Evolutionary conservation across 2,329 filamentous ascomycete species (phyloP).

Genomic region (Bipolaris gigantea): DNA sequence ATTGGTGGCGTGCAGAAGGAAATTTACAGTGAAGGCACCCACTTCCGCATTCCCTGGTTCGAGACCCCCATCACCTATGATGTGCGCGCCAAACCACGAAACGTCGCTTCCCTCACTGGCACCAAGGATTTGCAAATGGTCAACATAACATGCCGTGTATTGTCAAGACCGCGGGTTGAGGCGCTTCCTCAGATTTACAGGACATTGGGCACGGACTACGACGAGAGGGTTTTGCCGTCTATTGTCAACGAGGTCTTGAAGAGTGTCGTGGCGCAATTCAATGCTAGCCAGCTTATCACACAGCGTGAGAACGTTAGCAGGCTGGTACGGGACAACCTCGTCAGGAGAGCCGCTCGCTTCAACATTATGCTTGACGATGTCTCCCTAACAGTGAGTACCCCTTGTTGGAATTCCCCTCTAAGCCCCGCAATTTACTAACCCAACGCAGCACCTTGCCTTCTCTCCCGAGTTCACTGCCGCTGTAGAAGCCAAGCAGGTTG

Average conservation of each 20-base stretch:
- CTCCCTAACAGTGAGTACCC: conserved; percentile 76
- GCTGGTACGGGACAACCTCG: conserved; percentile 90
- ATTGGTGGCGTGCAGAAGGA: conserved; percentile 91
- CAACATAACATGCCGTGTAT: conserved; percentile 99
- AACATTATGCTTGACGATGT: conserved; percentile 98
- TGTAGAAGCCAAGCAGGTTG: conserved; percentile 70
- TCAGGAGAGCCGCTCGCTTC: conserved; percentile 87
- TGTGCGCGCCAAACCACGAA: conserved; percentile 95
- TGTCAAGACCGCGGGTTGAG: conserved; percentile 84
- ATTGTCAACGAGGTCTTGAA: conserved; percentile 99
- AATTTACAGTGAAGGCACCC: conserved; percentile 97
- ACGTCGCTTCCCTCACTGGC: conserved; percentile 93
- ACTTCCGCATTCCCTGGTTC: conserved; percentile 93
- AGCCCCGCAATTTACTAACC: conserved; percentile 23
- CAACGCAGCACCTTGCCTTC: conserved; percentile 63
- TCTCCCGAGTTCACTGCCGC: conserved; percentile 70
- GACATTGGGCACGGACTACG: conserved; percentile 92
- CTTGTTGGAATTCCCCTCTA: background rate
- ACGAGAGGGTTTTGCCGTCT: conserved; percentile 95
- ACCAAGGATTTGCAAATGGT: conserved; percentile 99
- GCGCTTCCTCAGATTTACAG: conserved; percentile 96
- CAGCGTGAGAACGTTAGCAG: conserved; percentile 95
- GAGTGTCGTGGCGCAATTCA: conserved; percentile 97
- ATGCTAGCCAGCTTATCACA: conserved; percentile 96
- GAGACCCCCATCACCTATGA: conserved; percentile 97